phyloP scores from a whole-genome alignment of 2,329 filamentous ascomycete genomes.

The Fusarium liriodendri region DNA sequence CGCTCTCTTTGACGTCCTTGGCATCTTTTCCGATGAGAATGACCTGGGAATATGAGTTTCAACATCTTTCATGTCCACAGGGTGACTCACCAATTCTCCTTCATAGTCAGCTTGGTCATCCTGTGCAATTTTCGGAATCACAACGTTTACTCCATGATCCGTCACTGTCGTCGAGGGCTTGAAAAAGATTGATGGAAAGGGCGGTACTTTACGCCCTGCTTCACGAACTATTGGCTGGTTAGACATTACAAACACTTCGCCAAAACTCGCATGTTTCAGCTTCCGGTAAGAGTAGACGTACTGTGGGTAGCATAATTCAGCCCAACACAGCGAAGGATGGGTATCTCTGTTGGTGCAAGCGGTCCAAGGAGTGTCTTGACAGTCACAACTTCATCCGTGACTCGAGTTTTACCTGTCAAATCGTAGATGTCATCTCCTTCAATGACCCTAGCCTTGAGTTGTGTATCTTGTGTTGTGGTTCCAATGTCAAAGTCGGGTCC shows the following conservation, averaged over 20 bases:
- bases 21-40: constrained; percentile 62
- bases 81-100: constrained; percentile 50
- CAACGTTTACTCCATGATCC: constrained; percentile 51
- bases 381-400: constrained; percentile 64
- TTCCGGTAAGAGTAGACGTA: constrained; percentile 30
- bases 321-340: constrained; percentile 68
- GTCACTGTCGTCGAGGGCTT: constrained; percentile 57
- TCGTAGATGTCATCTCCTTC: constrained; percentile 62
- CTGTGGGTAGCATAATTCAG: constrained; percentile 70
- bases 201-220: constrained; percentile 60
- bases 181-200: constrained; percentile 60
- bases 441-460: constrained; percentile 64
- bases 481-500: constrained; percentile 57
- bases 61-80: rapidly evolving
- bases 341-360: constrained; percentile 61
- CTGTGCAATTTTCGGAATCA: constrained; percentile 61
- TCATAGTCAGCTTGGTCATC: constrained; percentile 62
- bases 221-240: constrained; percentile 56
- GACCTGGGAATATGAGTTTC: rapidly evolving
- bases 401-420: constrained; percentile 55
- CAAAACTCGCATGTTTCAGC: background rate
- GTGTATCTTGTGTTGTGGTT: constrained; percentile 56
- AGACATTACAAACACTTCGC: background rate
- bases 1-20: constrained; percentile 57
- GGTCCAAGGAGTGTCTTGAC: constrained; percentile 67